Base-by-base conservation (phyloP, 192 early-diverging fungal species). In the Obelidium mucronatum region DNA sequence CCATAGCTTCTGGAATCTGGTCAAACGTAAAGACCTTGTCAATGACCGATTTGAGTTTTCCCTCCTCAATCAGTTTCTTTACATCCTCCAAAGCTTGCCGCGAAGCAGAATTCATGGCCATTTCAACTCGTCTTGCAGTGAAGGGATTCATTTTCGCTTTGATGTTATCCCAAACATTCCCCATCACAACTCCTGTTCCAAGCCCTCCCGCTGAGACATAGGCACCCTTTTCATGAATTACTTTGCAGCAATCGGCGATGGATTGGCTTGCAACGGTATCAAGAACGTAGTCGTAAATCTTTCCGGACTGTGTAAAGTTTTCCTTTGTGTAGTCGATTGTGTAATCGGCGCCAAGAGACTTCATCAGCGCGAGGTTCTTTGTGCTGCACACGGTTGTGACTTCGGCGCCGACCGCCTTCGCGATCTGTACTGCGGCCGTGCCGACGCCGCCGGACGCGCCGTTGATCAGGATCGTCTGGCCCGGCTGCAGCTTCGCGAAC, bases 371-470 rank as follows among this genome's bases (percentile, higher is more conserved):
- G 11, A 48, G 8, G 19, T 48, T 48, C 44, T 48, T 48, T 6
- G 11, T 19, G 19, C 44, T 48, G 8, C 11, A 15, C 11, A 48
- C 44, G 8, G 44, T 48, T 48, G 44, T 48, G 11, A 48, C 44
- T 48, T 48, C 44, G 44, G 44, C 44, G 8, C 44, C 44, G 19
- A 48, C 44, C 8, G 44, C 44, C 19, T 48, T 48, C 44, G 71
- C 75, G 19, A 97, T 92, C 79, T 97, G 96, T 39, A 97, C 91
- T 0, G 94, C 94, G 22, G 91, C 91, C n/a, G 93, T 83, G 24
- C 96, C 94, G 1, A 97, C 94, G 39, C 94, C 94, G 40, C 91
- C 91, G n/a, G 94, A 94, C 3, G 91, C 96, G 6, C 93, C 96
- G 79, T 97, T 94, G 33, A 96, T 88, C 51, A 97, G 83, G 39